Conservation (phyloP, 2,329 filamentous ascomycete species). For the Beauveria scarabaeidicola region DNA sequence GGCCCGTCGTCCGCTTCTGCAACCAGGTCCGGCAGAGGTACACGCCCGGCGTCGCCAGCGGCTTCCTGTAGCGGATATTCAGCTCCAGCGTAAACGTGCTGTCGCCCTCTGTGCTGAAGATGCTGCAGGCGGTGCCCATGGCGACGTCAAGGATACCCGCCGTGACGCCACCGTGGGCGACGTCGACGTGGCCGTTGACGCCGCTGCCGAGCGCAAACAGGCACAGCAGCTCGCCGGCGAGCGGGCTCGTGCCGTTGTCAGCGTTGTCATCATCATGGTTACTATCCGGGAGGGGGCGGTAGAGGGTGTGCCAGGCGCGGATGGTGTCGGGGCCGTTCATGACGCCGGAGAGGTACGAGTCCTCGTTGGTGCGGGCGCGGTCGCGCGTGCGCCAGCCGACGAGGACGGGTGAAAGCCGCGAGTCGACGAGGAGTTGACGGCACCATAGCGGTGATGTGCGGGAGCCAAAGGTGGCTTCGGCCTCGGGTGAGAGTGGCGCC, state of each 20-base stretch:
- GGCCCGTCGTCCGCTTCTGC: constrained; percentile 12
- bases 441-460: constrained; percentile 6
- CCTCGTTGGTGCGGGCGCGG: background rate
- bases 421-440: constrained; percentile 4
- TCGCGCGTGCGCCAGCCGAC: background rate
- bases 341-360: background rate
- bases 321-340: background rate
- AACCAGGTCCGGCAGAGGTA: constrained; percentile 11
- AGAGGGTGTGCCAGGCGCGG: constrained; percentile 1
- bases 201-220: constrained; percentile 12
- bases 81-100: constrained; percentile 16
- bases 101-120: constrained; percentile 11
- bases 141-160: constrained; percentile 17
- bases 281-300: background rate
- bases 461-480: background rate
- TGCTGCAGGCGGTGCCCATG: constrained; percentile 13
- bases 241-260: background rate
- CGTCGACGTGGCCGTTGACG: constrained; percentile 15
- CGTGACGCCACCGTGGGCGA: constrained; percentile 17
- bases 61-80: constrained; percentile 15
- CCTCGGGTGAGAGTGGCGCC: background rate
- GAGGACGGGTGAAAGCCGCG: background rate
- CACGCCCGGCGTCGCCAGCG: constrained; percentile 12
- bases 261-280: no score
- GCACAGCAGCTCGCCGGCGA: constrained; percentile 3